Conservation (phyloP, 2,329 filamentous ascomycete species). For the Verruconis gallopava region DNA sequence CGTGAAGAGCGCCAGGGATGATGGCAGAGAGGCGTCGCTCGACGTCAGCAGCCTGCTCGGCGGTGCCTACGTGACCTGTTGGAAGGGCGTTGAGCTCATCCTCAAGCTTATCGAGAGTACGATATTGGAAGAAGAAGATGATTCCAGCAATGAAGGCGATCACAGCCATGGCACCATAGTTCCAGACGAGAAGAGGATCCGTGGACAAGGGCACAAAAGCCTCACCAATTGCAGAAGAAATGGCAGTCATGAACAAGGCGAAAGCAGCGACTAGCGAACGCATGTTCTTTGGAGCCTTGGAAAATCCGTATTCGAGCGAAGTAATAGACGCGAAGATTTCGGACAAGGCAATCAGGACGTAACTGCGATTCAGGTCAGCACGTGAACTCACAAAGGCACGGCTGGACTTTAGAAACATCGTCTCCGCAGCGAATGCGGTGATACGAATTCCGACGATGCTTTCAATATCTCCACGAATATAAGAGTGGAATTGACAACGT, state of each 20-base stretch:
- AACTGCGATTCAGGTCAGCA: too few species aligned
- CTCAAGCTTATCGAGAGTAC: slow-evolving; percentile 22
- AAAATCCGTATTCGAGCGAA: slow-evolving; percentile 59
- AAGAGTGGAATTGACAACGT: too few species aligned
- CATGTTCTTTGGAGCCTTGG: slow-evolving; percentile 59
- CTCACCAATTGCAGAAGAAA: slow-evolving; percentile 15
- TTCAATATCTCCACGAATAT: too few species aligned
- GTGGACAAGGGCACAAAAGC: slow-evolving; percentile 10
- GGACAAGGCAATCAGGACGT: slow-evolving; percentile 40
- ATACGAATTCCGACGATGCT: too few species aligned
- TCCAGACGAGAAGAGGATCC: not conserved
- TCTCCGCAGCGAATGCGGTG: too few species aligned
- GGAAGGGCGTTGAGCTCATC: slow-evolving; percentile 26
- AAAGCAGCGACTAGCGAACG: slow-evolving; percentile 25
- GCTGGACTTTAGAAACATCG: too few species aligned
- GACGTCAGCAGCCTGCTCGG: slow-evolving; percentile 18
- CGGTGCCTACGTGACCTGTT: slow-evolving; percentile 22
- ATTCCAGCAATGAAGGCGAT: not conserved
- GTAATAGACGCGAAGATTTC: slow-evolving; percentile 56
- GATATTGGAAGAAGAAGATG: slow-evolving; percentile 17
- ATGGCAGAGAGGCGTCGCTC: too few species aligned
- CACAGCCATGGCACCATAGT: not conserved
- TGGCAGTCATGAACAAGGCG: slow-evolving; percentile 23
- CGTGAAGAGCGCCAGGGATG: too few species aligned
- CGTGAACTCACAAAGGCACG: too few species aligned